phyloP scores from a whole-genome alignment of 305 asterid genomes.

The Fraxinus greggii region DNA sequence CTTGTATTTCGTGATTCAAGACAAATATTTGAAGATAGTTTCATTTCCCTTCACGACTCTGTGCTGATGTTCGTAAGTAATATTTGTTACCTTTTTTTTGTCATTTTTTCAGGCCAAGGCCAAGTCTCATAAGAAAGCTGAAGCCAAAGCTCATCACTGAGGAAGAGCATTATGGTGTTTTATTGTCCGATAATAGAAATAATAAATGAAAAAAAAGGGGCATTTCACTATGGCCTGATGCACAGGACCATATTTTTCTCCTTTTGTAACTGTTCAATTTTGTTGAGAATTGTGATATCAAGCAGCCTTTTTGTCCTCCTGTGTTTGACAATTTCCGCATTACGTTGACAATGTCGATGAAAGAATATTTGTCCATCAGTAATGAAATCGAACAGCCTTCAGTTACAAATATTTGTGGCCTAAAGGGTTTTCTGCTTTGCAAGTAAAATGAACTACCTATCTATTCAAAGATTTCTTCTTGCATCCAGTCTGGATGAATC shows the following conservation, averaged over 20 bases:
- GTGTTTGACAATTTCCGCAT: conserved; percentile 25
- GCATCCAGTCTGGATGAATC: not conserved
- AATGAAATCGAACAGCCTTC: not conserved
- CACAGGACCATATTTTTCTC: conserved; percentile 34
- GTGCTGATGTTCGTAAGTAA: not conserved
- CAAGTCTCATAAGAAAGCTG: conserved; percentile 71
- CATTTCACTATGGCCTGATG: conserved; percentile 35
- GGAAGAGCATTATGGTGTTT: conserved; percentile 3
- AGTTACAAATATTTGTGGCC: not conserved
- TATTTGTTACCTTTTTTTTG: not conserved
- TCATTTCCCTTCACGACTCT: not conserved
- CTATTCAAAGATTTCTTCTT: not conserved
- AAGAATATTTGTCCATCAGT: not conserved
- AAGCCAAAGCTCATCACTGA: conserved; percentile 68
- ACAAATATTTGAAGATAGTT: not conserved
- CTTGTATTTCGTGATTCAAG: not conserved
- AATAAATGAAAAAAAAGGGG: conserved; percentile 29
- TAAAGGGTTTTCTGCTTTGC: not conserved
- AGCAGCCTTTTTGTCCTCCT: conserved; percentile 15
- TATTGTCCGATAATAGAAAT: conserved; percentile 32
- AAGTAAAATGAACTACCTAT: not conserved
- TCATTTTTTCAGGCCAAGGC: conserved; percentile 53
- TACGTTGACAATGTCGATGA: not conserved
- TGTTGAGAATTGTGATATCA: conserved; percentile 20
- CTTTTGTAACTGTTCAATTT: conserved; percentile 30